Base-by-base conservation (phyloP, 805 yeast species). In the Saccharomycopsis synnaedendra region DNA sequence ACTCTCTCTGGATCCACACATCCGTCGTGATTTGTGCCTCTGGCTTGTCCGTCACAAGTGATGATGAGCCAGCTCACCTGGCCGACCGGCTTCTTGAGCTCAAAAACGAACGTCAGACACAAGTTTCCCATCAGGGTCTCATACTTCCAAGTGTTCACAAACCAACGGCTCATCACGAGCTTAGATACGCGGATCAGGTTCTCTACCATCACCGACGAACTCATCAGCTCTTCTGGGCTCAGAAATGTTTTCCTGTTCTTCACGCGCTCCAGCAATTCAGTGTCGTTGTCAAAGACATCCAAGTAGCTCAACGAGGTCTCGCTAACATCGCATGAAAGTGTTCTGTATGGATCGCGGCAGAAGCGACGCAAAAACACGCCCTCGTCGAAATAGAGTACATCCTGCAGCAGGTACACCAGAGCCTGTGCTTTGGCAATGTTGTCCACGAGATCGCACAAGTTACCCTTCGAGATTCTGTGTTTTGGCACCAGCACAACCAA, bases 321-420 rank as follows among this genome's bases (percentile, higher is more conserved):
- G 19, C 36, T 45, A 8, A 36, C 32, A 33, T 44, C 33, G 19
- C 32, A 29, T 11, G 59, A 64, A 28, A 64, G 58, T 19, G 64
- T 60, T 53, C 59, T 58, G 49, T 59, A 61, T 41, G 65, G 73
- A 42, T 69, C 68, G 41, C 62, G 62, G 39, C 64, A 68, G 44
- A 69, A 69, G 39, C 62, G 70, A 37, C 66, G 71, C 30, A 67
- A 55, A 44, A 68, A 64, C 37, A 69, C 67, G 41, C 62, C 70
- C 46, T 60, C 68, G 42, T 65, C 64, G 53, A 61, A 71, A 4
- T 65, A 70, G 37, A 62, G 60, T 4, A 64, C 58, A 37, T 63
- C 64, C 54, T 57, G 58, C 28, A 60, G 60, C 9, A 61, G 61
- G 53, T 58, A 62, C 32, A 54, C 59, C 60, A 60, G 58, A 39